Evolutionary conservation across 257 asterid species (phyloP).

Genomic region (Vinca minor): DNA sequence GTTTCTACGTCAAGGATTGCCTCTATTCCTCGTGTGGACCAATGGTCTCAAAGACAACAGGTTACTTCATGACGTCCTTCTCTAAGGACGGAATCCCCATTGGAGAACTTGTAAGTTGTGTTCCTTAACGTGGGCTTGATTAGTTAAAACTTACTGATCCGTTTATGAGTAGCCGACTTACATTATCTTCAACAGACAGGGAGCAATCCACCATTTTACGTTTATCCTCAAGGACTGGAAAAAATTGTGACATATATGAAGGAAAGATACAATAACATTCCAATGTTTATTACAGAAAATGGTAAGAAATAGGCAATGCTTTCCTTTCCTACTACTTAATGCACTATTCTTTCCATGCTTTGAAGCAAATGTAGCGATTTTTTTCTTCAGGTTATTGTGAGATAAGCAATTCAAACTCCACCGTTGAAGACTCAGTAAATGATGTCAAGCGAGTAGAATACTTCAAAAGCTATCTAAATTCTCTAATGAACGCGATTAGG

Average conservation of each 20-base stretch:
- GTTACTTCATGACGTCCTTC: constrained; percentile 28
- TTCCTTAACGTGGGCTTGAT: constrained; percentile 7
- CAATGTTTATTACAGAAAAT: constrained; percentile 45
- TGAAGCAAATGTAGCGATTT: neutral
- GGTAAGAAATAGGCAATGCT: constrained; percentile 19
- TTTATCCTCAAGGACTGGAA: constrained; percentile 11
- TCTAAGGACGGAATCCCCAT: constrained; percentile 32
- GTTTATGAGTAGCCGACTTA: neutral
- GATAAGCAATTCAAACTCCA: neutral
- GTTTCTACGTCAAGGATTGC: constrained; percentile 51
- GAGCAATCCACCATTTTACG: neutral
- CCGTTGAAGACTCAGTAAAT: constrained; percentile 3
- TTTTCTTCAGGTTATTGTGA: constrained; percentile 18
- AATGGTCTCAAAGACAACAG: constrained; percentile 35
- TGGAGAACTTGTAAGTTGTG: constrained; percentile 42
- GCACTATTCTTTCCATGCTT: too few relatives aligned
- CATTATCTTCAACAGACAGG: constrained; percentile 15
- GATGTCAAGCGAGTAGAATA: constrained; percentile 10
- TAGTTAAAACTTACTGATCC: neutral
- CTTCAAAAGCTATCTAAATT: constrained; percentile 3
- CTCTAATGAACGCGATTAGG: constrained; percentile 2
- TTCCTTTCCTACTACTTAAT: too few relatives aligned
- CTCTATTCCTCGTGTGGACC: constrained; percentile 37
- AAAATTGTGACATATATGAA: constrained; percentile 31
- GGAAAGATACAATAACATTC: constrained; percentile 42